Base-by-base conservation (phyloP, 495 filamentous ascomycete genomes). In the Tricharina praecox region DNA sequence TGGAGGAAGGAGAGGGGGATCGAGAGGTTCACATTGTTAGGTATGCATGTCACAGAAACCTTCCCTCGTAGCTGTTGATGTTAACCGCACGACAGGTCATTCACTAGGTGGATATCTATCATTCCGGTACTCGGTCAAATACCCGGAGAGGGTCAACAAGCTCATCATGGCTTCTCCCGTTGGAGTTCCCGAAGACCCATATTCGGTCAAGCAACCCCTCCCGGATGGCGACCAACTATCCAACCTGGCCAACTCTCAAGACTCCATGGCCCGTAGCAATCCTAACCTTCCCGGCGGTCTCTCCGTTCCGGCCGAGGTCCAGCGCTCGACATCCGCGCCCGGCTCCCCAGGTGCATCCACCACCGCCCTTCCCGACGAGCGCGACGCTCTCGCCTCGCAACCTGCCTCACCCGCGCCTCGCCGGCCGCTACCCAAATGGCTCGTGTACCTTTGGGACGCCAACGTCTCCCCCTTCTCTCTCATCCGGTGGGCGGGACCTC, bases 391-490 rank as follows among this genome's bases (percentile, higher is more conserved):
- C 4, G 43, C 24, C n/a, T 16, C 23, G 4, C 28, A 30, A 46
- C 10, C 39, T 18, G 2, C 23, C 10, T 20, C 32, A 20, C 7
- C 16, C 3, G 36, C 16, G 13, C 66, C 75, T n/a, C 65, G 72
- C 30, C 70, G 81, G 3, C 80, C 78, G 15, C 53, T 84, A 10
- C 81, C 86, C 0, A 78, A 79, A 62, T 93, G 85, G 85, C 67
- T 95, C 15, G 76, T 76, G 23, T 93, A 84, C 62, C 72, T 97
- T 26, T 97, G 90, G 90, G 90, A 97, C 49, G 84, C 85, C 52
- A 97, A 97, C 59, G 78, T 97, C 52, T 93, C 85, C 0, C 90
- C 92, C 15, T 97, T 97, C 63, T 83, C 76, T 51, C 63, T 97
- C 15, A 74, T 97, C 7, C 82, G 90, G 45, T 80, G 87, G 72